These are phyloP conservation scores for Hypoxylon sp. DNA, from an alignment of 2,329 filamentous ascomycete genomes.

Conservation along the genomic window DNA sequence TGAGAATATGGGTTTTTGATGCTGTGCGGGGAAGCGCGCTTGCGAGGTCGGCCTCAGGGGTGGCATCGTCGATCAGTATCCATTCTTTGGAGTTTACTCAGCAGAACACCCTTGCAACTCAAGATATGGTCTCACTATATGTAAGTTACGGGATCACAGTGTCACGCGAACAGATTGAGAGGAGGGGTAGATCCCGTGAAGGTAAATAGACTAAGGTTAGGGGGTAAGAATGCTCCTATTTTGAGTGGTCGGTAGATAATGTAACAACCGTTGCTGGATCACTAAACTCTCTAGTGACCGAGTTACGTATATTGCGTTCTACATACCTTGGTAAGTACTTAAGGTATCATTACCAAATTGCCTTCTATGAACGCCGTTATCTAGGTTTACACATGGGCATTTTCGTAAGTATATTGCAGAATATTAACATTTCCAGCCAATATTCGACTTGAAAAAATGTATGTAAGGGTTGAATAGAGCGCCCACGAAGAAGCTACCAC, in stretches of 20 bases:
- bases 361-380: not conserved
- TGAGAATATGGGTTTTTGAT: slow-evolving; percentile 12
- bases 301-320: not conserved
- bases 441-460: not conserved
- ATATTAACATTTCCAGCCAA: not conserved
- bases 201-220: not conserved
- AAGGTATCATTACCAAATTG: not conserved
- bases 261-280: not conserved
- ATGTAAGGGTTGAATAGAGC: not conserved
- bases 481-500: not conserved
- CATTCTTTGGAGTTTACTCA: slow-evolving; percentile 33
- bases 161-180: not conserved
- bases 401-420: not conserved
- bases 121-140: not conserved
- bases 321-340: not conserved
- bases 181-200: not conserved
- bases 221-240: not conserved
- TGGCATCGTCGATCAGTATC: slow-evolving; percentile 36
- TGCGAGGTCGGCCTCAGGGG: slow-evolving; percentile 37
- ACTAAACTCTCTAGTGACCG: not conserved
- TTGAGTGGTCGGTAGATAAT: not conserved
- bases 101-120: slow-evolving; percentile 38
- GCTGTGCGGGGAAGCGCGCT: slow-evolving; percentile 38
- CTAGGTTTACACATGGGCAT: slow-evolving; percentile 2
- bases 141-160: not conserved